phyloP scores from a whole-genome alignment of 2,329 filamentous ascomycete species.

The Fusarium brachygibbosum region DNA sequence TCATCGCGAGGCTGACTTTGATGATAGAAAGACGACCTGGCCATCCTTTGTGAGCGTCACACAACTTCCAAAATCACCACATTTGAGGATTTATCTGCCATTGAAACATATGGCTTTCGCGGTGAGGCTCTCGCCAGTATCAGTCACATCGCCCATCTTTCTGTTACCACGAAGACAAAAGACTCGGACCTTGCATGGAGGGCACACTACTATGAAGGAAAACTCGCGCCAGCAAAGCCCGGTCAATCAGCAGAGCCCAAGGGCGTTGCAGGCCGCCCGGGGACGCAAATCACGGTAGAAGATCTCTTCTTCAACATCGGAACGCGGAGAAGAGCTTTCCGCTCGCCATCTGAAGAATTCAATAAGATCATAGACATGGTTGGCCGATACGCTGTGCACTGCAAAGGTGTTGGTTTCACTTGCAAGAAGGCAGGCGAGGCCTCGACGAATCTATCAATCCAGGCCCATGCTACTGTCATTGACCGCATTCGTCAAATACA shows the following conservation, averaged over 20 bases:
- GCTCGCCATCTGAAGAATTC: conserved; percentile 93
- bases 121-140: conserved; percentile 97
- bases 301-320: conserved; percentile 98
- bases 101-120: conserved; percentile 97
- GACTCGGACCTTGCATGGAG: conserved; percentile 91
- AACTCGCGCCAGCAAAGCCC: conserved; percentile 84
- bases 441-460: conserved; percentile 83
- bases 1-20: conserved; percentile 30
- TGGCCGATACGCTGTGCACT: conserved; percentile 93
- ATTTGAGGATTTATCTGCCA: conserved; percentile 91
- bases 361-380: conserved; percentile 98
- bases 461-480: conserved; percentile 76
- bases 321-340: conserved; percentile 87
- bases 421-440: conserved; percentile 97
- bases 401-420: conserved; percentile 89
- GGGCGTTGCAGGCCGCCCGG: conserved; percentile 85
- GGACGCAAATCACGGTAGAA: conserved; percentile 96
- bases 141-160: conserved; percentile 96
- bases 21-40: conserved; percentile 84
- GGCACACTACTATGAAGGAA: conserved; percentile 87
- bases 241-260: conserved; percentile 90
- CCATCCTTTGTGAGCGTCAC: conserved; percentile 94
- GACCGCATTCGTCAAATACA: conserved; percentile 94
- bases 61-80: conserved; percentile 95
- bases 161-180: conserved; percentile 92